A percentile compares a stretch with the other conserved stretches of the same genome.
phyloP scores from a whole-genome alignment of 2,329 filamentous ascomycete species.

The Xylariaceae sp. region DNA sequence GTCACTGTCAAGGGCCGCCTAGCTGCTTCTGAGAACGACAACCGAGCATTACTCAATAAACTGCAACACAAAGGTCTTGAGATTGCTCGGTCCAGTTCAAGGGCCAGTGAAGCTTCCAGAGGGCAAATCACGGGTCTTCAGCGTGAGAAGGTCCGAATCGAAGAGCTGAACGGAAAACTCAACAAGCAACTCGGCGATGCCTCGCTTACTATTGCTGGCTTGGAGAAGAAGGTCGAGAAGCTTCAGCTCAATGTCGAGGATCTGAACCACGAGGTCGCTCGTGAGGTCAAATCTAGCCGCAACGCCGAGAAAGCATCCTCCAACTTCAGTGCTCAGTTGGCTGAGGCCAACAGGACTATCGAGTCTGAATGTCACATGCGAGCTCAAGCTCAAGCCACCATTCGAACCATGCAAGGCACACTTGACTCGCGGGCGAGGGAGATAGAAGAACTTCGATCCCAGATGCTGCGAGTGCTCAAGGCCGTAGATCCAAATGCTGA shows the following conservation, averaged over 20 bases:
- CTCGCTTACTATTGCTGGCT: slow-evolving; percentile 73
- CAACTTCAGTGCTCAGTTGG: slow-evolving; percentile 73
- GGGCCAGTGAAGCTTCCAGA: slow-evolving; percentile 78
- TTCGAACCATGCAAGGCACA: slow-evolving; percentile 72
- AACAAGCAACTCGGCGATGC: slow-evolving; percentile 81
- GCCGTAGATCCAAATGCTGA: slow-evolving; percentile 76
- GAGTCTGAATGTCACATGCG: slow-evolving; percentile 87
- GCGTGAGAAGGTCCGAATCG: slow-evolving; percentile 74
- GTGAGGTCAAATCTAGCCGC: slow-evolving; percentile 84
- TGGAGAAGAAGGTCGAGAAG: slow-evolving; percentile 95
- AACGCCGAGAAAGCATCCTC: slow-evolving; percentile 88
- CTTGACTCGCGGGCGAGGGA: slow-evolving; percentile 79
- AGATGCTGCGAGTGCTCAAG: slow-evolving; percentile 78
- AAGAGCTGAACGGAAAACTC: slow-evolving; percentile 78
- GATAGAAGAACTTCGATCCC: slow-evolving; percentile 71
- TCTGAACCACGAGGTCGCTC: slow-evolving; percentile 83
- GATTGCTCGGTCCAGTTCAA: slow-evolving; percentile 84
- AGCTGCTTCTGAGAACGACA: slow-evolving; percentile 92
- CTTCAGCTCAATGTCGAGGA: slow-evolving; percentile 84
- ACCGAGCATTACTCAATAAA: slow-evolving; percentile 91
- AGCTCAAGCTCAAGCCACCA: slow-evolving; percentile 79
- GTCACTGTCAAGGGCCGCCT: slow-evolving; percentile 87
- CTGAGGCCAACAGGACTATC: slow-evolving; percentile 82
- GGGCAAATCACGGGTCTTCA: slow-evolving; percentile 72
- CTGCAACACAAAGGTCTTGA: slow-evolving; percentile 96